Conservation (phyloP, 345 rosid genomes). For the Hirschfeldia incana region DNA sequence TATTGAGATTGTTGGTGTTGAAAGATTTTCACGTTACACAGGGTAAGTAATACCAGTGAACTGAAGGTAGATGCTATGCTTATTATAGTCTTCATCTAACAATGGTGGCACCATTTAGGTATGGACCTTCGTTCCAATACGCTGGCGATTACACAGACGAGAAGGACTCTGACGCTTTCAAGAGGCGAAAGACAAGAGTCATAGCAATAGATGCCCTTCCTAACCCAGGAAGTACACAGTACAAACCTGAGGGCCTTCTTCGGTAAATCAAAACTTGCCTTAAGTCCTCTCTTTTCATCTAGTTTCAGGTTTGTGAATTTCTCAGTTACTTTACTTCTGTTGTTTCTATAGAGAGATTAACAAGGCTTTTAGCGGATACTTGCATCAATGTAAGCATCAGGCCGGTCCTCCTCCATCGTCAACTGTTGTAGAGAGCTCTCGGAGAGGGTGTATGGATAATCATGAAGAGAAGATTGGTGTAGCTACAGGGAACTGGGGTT, state of each 20-base stretch:
- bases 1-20: conserved; percentile 80
- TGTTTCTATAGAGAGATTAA: conserved; percentile 48
- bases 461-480: conserved; percentile 47
- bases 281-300: not conserved
- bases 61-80: not conserved
- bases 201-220: conserved; percentile 83
- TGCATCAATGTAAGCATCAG: conserved; percentile 53
- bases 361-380: conserved; percentile 86
- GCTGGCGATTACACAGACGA: conserved; percentile 69
- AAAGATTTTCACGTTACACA: conserved; percentile 70
- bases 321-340: not conserved
- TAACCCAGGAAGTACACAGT: conserved; percentile 55
- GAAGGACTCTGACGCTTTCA: conserved; percentile 50
- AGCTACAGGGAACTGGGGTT: conserved; percentile 96
- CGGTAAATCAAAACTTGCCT: conserved; percentile 42
- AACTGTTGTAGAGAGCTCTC: conserved; percentile 11
- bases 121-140: conserved; percentile 83
- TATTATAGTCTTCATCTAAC: conserved; percentile 19
- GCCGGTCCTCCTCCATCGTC: conserved; percentile 10
- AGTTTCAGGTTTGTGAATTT: not conserved
- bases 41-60: conserved; percentile 59
- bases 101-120: conserved; percentile 43
- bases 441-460: conserved; percentile 17
- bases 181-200: conserved; percentile 65
- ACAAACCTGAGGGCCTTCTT: conserved; percentile 46